Base-by-base conservation (phyloP, 371 early-diverging fungal species). In the Apophysomyces trapeziformis region DNA sequence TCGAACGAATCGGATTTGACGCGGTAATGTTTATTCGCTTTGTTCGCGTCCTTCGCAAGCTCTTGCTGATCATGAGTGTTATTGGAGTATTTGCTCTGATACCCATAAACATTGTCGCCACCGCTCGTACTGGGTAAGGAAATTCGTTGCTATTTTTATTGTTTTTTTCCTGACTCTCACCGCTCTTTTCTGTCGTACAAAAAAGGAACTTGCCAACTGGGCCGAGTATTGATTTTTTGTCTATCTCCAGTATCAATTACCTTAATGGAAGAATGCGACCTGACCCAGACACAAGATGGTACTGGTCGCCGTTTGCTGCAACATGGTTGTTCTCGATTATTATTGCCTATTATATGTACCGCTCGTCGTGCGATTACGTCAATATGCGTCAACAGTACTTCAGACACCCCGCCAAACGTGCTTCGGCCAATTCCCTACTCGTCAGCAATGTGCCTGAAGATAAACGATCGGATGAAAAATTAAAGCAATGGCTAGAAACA, bases 1-100 rank as follows among this genome's bases (percentile, higher is more conserved):
- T 91, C 32, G 78, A 81, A 14, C 85, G 85, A 36, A 84, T 93
- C 13, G 93, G 91, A 32, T 72, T 89, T 21, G 94, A 94, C 68
- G 89, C 92, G 11, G 90, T 91, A 35, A 73, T 93, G 58, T 90
- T 92, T 68, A 71, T 94, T 47, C 81, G 90, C 12, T 91, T 91
- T 63, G 44, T 92, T 16, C 83, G 86, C 18, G 72, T 89, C 56
- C 73, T 83, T 50, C 80, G 83, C 36, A 67, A 74, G 8, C 70
- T 88, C 18, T 80, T 92, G 61, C 64, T 80, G 18, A 70, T 79
- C 56, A 79, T 88, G 68, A 76, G 80, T 18, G 46, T 88, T 50
- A 62, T 91, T 43, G 91, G 89, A 13, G 71, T 85, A 57, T 79
- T 80, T 60, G 77, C 68, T 21, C 76, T 87, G 37, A 79, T 92